phyloP scores from a whole-genome alignment of 176 grass and related monocot genomes.

The Paspalum notatum region DNA sequence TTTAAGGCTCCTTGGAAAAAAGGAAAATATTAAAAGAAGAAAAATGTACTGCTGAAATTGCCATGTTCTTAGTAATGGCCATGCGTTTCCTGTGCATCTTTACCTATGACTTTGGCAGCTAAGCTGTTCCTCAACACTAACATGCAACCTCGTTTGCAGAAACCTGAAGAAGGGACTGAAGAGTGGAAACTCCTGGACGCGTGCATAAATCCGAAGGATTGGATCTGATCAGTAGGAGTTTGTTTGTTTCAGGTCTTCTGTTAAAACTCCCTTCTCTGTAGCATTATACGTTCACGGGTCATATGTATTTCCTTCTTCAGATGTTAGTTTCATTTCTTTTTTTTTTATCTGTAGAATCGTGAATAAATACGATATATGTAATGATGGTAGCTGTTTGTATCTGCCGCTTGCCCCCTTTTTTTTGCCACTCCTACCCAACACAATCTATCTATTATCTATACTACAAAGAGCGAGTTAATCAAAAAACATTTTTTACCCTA shows the following conservation, averaged over 20 bases:
- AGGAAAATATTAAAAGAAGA: not conserved
- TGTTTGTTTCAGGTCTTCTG: slow-evolving; percentile 23
- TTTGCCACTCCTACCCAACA: too few relatives aligned
- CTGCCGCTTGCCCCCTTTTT: not conserved
- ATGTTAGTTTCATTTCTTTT: slow-evolving; percentile 20
- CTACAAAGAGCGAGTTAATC: too few relatives aligned
- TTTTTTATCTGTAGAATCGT: slow-evolving; percentile 48
- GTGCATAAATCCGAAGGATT: slow-evolving; percentile 94
- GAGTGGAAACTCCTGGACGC: slow-evolving; percentile 97
- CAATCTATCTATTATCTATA: too few relatives aligned
- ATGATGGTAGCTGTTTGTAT: slow-evolving; percentile 20
- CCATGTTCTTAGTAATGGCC: not conserved
- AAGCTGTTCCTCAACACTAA: not conserved
- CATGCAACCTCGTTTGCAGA: slow-evolving; percentile 44
- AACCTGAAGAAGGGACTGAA: slow-evolving; percentile 86
- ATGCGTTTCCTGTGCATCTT: not conserved
- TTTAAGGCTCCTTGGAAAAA: not conserved
- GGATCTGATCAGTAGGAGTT: slow-evolving; percentile 53
- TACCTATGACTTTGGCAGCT: not conserved
- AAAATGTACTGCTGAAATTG: not conserved
- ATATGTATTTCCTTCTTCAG: slow-evolving; percentile 34
- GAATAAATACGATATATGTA: slow-evolving; percentile 49
- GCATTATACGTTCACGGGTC: not conserved
- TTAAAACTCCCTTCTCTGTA: slow-evolving; percentile 19
- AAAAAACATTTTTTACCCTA: too few relatives aligned